Percentiles rank a stretch among this genome's conserved stretches.
Conservation (phyloP, 73 alveolate genomes). For the Urostyla sp. region DNA sequence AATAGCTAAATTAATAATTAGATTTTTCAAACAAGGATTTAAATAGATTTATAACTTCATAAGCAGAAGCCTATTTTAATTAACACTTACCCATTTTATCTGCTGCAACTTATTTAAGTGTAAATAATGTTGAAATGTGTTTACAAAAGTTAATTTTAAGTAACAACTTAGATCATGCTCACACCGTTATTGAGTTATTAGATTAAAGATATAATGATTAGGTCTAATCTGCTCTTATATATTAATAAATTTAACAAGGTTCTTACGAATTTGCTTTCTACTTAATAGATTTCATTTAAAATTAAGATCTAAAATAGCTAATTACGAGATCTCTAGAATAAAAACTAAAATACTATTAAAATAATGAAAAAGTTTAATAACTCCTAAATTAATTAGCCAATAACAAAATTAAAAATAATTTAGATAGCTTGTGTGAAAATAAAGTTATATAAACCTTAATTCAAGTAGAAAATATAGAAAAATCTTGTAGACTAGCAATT, state of each 20-base stretch:
- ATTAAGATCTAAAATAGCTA: not conserved
- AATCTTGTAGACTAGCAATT: slow-evolving; percentile 1
- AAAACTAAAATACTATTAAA: not conserved
- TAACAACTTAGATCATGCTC: slow-evolving; percentile 42
- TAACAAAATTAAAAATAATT: no score
- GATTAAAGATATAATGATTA: not conserved
- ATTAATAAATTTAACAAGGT: not conserved
- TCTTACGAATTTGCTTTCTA: not conserved
- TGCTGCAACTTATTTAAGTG: slow-evolving; percentile 30
- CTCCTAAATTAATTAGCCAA: not conserved
- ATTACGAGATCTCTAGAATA: not conserved
- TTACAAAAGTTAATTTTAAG: slow-evolving; percentile 20
- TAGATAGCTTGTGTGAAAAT: not conserved
- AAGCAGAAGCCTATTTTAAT: not conserved
- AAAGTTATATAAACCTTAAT: not conserved
- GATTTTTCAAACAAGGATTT: slow-evolving; percentile 19
- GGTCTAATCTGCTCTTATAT: not conserved
- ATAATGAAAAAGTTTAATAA: not conserved
- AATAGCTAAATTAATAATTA: not conserved
- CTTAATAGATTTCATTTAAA: not conserved
- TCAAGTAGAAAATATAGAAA: not conserved
- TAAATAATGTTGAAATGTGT: slow-evolving; percentile 4
- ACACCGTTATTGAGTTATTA: not conserved
- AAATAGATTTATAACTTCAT: slow-evolving; percentile 12
- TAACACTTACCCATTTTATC: slow-evolving; percentile 32